Conservation (phyloP, 768 basidiomycete genomes). For the Austroboletus eburneus region DNA sequence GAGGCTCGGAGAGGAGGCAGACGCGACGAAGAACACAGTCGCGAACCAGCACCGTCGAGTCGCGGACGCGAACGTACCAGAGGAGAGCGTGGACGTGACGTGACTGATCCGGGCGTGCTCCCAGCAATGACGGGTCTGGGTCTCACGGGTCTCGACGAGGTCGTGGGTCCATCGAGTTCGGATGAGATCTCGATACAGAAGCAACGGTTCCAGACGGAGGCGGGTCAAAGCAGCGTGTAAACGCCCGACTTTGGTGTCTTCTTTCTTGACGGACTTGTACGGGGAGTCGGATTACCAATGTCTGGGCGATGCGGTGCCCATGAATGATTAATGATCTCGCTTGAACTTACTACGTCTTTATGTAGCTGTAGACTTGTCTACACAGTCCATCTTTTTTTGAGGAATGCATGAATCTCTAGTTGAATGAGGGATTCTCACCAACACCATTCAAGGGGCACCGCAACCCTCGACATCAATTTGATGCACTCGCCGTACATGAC, state of each 20-base stretch:
- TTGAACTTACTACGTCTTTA: no score
- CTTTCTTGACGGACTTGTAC: no score
- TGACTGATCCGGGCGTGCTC: constrained; percentile 13
- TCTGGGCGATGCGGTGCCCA: no score
- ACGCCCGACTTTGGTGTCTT: background rate
- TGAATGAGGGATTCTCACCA: no score
- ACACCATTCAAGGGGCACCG: no score
- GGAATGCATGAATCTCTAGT: no score
- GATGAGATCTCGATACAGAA: constrained; percentile 17
- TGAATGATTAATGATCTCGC: no score
- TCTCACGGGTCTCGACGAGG: constrained; percentile 22
- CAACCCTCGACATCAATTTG: no score
- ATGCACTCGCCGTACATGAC: no score
- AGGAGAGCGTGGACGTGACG: constrained; percentile 1
- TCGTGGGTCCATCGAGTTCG: constrained; percentile 4
- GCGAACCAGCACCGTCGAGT: background rate
- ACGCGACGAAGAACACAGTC: constrained; percentile 1
- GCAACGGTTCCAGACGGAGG: background rate
- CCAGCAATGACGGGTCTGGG: constrained; percentile 28
- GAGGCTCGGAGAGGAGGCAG: constrained; percentile 3
- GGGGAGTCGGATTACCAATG: no score
- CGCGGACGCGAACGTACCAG: constrained; percentile 15
- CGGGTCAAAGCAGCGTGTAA: background rate
- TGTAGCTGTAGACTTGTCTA: no score
- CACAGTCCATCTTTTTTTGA: no score